These are phyloP conservation scores for Hypoxylon sp. DNA, from an alignment of 2,329 filamentous ascomycete species.

Conservation along the genomic window DNA sequence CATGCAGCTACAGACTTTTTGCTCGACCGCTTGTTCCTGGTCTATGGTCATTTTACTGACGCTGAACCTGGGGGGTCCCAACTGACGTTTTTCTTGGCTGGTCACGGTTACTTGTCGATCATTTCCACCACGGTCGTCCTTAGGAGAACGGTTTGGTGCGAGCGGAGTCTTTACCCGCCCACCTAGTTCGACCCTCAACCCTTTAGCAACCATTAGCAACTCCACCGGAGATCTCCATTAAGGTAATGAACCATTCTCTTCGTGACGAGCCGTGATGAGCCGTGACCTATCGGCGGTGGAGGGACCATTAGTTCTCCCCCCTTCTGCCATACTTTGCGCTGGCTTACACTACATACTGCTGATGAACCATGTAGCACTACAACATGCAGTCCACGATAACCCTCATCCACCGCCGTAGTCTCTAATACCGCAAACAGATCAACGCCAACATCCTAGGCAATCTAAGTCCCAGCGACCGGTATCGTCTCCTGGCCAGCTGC, in stretches of 20 bases:
- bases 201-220: constrained; percentile 38
- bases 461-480: constrained; percentile 23
- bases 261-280: constrained; percentile 45
- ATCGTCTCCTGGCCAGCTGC: constrained; percentile 9
- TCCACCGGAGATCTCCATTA: constrained; percentile 47
- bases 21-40: constrained; percentile 42
- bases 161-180: constrained; percentile 48
- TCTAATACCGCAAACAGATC: constrained; percentile 23
- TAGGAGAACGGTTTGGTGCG: constrained; percentile 40
- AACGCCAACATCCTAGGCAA: constrained; percentile 22
- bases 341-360: constrained; percentile 25
- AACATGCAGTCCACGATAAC: constrained; percentile 38
- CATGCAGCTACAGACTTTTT: constrained; percentile 18
- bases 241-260: constrained; percentile 39
- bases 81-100: constrained; percentile 46
- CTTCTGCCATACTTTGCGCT: constrained; percentile 32
- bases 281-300: constrained; percentile 42
- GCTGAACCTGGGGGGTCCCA: constrained; percentile 37
- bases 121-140: constrained; percentile 33
- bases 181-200: constrained; percentile 44
- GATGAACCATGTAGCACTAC: constrained; percentile 35
- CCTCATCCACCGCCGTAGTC: constrained; percentile 35
- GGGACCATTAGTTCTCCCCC: constrained; percentile 27
- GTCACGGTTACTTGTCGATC: constrained; percentile 42
- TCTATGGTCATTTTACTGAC: constrained; percentile 31